Evolutionary conservation across 192 early-diverging fungal species (phyloP).

Genomic region (Pilaira anomala): DNA sequence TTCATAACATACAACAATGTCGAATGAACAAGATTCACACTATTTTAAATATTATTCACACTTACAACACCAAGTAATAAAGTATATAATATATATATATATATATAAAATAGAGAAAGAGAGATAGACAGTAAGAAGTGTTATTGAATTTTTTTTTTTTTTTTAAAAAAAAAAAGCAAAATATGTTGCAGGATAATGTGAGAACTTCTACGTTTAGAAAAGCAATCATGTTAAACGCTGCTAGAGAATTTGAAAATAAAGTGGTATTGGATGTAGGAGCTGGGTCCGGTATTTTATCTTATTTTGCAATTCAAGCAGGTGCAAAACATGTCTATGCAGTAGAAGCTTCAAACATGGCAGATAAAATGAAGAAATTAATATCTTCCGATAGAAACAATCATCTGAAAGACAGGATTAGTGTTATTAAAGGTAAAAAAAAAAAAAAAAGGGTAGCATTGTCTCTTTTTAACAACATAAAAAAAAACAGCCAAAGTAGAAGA

Average conservation of each 20-base stretch:
- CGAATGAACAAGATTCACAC: not conserved
- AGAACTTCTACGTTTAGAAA: slow-evolving; percentile 92
- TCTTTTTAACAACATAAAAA: not conserved
- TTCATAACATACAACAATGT: not conserved
- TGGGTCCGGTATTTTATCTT: slow-evolving; percentile 91
- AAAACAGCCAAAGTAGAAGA: slow-evolving; percentile 86
- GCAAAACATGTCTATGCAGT: slow-evolving; percentile 89
- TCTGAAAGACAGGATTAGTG: slow-evolving; percentile 73
- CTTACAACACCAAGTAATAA: not conserved
- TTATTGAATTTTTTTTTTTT: too few relatives aligned
- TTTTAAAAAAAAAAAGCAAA: slow-evolving; percentile 62
- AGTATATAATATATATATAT: too few relatives aligned
- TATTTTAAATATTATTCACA: not conserved
- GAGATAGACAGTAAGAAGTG: too few relatives aligned
- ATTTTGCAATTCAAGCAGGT: slow-evolving; percentile 91
- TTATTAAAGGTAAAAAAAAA: slow-evolving; percentile 63
- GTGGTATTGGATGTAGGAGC: slow-evolving; percentile 93
- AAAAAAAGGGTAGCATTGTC: not conserved
- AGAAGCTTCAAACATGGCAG: slow-evolving; percentile 91
- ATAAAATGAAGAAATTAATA: slow-evolving; percentile 77
- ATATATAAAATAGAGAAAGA: too few relatives aligned
- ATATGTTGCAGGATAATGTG: slow-evolving; percentile 94
- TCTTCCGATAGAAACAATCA: slow-evolving; percentile 52
- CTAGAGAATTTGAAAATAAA: slow-evolving; percentile 72
- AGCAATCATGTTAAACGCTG: slow-evolving; percentile 81